phyloP scores from a whole-genome alignment of 306 rosid species.

The Corylus heterophylla region DNA sequence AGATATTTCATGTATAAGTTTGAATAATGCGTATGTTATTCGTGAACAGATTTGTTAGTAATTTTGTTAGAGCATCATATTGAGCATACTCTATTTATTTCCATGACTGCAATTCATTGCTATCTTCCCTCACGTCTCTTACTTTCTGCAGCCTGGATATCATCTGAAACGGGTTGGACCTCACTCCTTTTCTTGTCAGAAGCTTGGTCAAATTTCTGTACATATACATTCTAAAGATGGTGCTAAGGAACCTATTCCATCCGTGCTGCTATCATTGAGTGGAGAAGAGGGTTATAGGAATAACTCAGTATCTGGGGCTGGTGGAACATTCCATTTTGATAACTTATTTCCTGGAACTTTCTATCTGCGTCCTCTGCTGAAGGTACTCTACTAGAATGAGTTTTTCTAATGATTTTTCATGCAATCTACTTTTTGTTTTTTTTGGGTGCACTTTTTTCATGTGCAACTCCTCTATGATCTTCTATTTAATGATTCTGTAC shows the following conservation, averaged over 20 bases:
- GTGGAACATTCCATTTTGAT: conserved; percentile 75
- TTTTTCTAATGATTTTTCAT: conserved; percentile 18
- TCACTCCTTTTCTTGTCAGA: conserved; percentile 87
- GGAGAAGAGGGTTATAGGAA: conserved; percentile 94
- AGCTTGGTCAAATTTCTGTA: conserved; percentile 92
- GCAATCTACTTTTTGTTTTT: conserved; percentile 22
- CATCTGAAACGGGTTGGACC: conserved; percentile 77
- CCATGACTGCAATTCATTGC: conserved; percentile 27
- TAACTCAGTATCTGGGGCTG: conserved; percentile 79
- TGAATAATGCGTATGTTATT: background rate
- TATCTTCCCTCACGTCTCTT: conserved; percentile 21
- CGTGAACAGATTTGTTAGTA: background rate
- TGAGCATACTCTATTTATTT: background rate
- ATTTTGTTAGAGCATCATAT: background rate
- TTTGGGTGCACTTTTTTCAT: conserved; percentile 5
- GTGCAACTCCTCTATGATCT: conserved; percentile 7
- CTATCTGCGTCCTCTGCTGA: conserved; percentile 93
- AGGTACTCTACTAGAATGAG: conserved; percentile 53
- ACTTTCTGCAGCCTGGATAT: conserved; percentile 76
- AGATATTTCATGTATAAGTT: background rate
- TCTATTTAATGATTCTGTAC: conserved; percentile 15
- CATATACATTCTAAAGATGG: conserved; percentile 66
- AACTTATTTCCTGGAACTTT: conserved; percentile 91
- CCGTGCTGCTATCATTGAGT: conserved; percentile 89
- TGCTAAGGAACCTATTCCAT: conserved; percentile 71